phyloP scores from a whole-genome alignment of 345 rosid genomes.

The Citrus cavaleriei region DNA sequence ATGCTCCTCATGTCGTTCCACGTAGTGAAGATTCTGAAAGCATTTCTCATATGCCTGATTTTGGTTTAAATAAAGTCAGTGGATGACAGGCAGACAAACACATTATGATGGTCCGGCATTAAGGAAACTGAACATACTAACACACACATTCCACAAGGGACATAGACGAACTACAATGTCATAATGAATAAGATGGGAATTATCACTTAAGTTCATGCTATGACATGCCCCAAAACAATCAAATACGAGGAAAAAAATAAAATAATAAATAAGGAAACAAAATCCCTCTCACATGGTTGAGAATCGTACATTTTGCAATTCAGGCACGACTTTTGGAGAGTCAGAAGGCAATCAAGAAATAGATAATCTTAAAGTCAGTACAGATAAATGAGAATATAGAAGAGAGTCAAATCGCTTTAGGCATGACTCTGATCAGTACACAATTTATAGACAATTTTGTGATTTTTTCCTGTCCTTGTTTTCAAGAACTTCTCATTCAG shows the following conservation, averaged over 20 bases:
- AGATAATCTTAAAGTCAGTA: not conserved
- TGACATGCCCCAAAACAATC: not conserved
- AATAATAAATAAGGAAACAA: not conserved
- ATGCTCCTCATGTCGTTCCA: slow-evolving; percentile 91
- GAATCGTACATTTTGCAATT: not conserved
- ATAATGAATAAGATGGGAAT: not conserved
- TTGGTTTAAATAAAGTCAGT: slow-evolving; percentile 7
- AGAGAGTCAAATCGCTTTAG: not conserved
- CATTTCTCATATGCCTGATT: slow-evolving; percentile 89
- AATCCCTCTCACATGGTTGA: not conserved
- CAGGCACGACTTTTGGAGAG: not conserved
- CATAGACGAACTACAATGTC: not conserved
- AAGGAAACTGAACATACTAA: not conserved
- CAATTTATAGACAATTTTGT: not conserved
- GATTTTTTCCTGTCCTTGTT: not conserved
- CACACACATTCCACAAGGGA: too few species aligned
- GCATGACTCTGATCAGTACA: not conserved
- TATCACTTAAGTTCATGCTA: not conserved
- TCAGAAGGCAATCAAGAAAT: not conserved
- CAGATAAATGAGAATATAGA: not conserved
- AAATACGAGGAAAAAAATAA: not conserved
- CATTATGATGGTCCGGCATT: not conserved
- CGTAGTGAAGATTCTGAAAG: slow-evolving; percentile 87
- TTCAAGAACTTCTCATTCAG: not conserved
- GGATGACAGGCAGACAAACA: not conserved